Percentiles rank a stretch among this genome's conserved stretches.
These are phyloP conservation scores for Porcisia deanei DNA, from an alignment of 208 protist species.

Conservation along the genomic window DNA sequence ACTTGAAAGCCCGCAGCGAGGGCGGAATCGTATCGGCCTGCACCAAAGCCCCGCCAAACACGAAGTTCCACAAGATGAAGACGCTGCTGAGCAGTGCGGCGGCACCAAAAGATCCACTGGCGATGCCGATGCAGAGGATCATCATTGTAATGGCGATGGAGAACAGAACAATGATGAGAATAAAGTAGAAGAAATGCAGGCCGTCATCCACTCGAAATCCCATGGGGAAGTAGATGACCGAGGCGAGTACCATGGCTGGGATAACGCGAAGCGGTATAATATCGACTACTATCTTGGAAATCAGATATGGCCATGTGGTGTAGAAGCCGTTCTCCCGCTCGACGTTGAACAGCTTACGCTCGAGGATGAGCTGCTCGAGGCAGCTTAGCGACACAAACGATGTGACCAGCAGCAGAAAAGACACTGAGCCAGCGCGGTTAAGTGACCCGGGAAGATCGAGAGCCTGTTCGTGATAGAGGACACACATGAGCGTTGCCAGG, in stretches of 20 bases:
- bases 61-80: constrained; percentile 91
- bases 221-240: constrained; percentile 92
- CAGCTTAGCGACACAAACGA: constrained; percentile 87
- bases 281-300: constrained; percentile 91
- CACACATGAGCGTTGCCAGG: constrained; percentile 75
- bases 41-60: constrained; percentile 92
- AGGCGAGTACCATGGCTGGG: constrained; percentile 78
- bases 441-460: constrained; percentile 84
- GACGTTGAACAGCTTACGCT: constrained; percentile 88
- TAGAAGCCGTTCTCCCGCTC: constrained; percentile 92
- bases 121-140: constrained; percentile 80
- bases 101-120: constrained; percentile 74
- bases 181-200: constrained; percentile 87
- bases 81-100: constrained; percentile 88
- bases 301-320: constrained; percentile 81
- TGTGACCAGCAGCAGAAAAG: constrained; percentile 87
- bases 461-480: constrained; percentile 78
- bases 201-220: constrained; percentile 82
- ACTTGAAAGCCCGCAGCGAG: constrained; percentile 61
- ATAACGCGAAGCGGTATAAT: constrained; percentile 88
- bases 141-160: constrained; percentile 82
- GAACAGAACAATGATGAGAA: constrained; percentile 84
- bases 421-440: constrained; percentile 86
- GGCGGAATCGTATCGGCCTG: constrained; percentile 82
- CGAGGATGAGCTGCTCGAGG: constrained; percentile 86